These are phyloP conservation scores for Kwoniella bestiolae DNA, from an alignment of 768 basidiomycete genomes.

Conservation along the genomic window DNA sequence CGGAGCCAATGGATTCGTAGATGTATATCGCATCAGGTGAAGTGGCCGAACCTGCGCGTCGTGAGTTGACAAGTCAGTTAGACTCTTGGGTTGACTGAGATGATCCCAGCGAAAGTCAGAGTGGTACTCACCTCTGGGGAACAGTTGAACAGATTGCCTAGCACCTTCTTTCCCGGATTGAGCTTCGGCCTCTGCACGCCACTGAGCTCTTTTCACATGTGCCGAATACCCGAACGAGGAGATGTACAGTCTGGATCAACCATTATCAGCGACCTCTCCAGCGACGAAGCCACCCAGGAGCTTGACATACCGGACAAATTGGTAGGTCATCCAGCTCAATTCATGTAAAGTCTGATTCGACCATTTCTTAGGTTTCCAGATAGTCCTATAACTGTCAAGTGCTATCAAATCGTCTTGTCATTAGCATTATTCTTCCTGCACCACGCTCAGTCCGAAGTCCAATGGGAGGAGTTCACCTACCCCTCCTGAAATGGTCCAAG, in stretches of 20 bases:
- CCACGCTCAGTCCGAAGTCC: too few species aligned
- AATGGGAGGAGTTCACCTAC: conserved; percentile 25
- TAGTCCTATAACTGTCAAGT: conserved; percentile 31
- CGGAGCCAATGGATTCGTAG: conserved; percentile 54
- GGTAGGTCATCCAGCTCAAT: conserved; percentile 45
- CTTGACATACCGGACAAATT: conserved; percentile 35
- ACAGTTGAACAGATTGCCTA: conserved; percentile 34
- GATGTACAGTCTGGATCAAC: conserved; percentile 32
- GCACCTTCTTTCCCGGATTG: conserved; percentile 14
- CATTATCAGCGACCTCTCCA: neutral
- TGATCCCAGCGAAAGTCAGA: neutral
- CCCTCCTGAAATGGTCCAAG: conserved; percentile 44
- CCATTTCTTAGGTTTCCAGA: conserved; percentile 42
- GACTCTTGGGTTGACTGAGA: neutral
- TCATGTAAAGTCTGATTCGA: conserved; percentile 33
- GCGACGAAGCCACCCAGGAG: neutral
- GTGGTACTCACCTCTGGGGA: conserved; percentile 46
- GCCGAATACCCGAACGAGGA: conserved; percentile 48
- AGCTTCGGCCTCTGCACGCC: conserved; percentile 37
- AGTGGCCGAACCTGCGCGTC: conserved; percentile 34
- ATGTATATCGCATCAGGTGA: conserved; percentile 51
- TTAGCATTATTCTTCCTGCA: too few species aligned
- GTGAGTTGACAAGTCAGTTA: neutral
- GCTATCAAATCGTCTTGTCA: too few species aligned
- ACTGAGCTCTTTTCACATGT: conserved; percentile 45